Conservation (phyloP, 345 rosid genomes). For the Excoecaria cochinchinensis region DNA sequence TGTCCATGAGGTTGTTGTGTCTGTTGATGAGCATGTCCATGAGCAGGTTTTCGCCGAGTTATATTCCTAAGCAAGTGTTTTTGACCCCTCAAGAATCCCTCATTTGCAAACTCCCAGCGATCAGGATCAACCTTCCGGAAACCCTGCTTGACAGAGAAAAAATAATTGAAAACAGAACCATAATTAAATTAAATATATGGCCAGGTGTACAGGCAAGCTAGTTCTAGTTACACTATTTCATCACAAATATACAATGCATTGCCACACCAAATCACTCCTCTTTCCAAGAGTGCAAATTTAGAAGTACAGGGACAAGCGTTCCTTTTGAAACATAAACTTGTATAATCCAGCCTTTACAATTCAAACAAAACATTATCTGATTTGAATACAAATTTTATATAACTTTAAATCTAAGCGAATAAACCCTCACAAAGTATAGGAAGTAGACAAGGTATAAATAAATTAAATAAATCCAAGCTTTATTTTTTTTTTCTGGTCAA, state of each 20-base stretch:
- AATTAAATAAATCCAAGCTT: background rate
- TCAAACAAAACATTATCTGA: background rate
- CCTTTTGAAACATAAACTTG: background rate
- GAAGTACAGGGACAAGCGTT: background rate
- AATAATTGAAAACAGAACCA: background rate
- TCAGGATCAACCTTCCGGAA: conserved; percentile 97
- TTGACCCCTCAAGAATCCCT: conserved; percentile 91
- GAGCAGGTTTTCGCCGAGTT: conserved; percentile 81
- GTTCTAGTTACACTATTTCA: too few species aligned
- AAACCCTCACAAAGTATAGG: background rate
- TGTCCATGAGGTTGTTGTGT: conserved; percentile 63
- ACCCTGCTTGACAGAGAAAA: conserved; percentile 51
- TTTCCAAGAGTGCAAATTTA: background rate
- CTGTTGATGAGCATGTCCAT: conserved; percentile 64
- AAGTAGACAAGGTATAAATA: background rate
- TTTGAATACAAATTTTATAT: background rate
- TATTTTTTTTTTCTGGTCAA: too few species aligned
- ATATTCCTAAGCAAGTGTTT: conserved; percentile 77
- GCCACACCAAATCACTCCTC: background rate
- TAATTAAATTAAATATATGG: background rate
- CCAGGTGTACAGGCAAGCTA: too few species aligned
- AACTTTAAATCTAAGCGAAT: background rate
- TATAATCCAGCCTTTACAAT: background rate
- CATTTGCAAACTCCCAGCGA: conserved; percentile 96
- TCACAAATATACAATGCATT: background rate